A percentile compares a stretch with the other conserved stretches of the same genome.
Conservation (phyloP, 129 eudicot species). For the Chrysanthemum lavandulifolium region DNA sequence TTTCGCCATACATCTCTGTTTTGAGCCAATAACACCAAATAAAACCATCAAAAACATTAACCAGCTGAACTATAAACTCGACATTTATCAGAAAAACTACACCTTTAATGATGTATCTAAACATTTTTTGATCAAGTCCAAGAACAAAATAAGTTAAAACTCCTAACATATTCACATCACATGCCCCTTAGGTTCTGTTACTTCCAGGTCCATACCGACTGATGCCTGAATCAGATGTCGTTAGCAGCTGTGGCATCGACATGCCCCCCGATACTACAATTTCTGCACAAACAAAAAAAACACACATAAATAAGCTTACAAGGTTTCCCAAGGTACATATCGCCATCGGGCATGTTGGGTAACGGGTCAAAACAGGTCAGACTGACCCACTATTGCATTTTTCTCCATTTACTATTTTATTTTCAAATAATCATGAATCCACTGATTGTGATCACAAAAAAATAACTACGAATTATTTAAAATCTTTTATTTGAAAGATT, state of each 20-base stretch:
- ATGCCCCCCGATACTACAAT: conserved; percentile 94
- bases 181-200: conserved; percentile 37
- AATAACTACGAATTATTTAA: too few species aligned
- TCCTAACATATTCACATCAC: conserved; percentile 27
- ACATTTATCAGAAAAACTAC: conserved; percentile 17
- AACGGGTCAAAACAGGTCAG: too few species aligned
- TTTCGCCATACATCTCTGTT: too few species aligned
- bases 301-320: neutral
- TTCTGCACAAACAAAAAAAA: conserved; percentile 51
- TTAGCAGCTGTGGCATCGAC: conserved; percentile 88
- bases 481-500: too few species aligned
- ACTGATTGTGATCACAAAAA: too few species aligned
- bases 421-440: too few species aligned
- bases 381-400: too few species aligned
- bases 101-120: conserved; percentile 8
- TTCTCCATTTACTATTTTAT: too few species aligned
- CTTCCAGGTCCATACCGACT: conserved; percentile 56
- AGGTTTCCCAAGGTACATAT: too few species aligned
- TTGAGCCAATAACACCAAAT: too few species aligned
- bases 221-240: conserved; percentile 57
- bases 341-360: too few species aligned
- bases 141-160: conserved; percentile 13
- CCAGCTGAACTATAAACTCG: conserved; percentile 3
- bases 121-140: conserved; percentile 15
- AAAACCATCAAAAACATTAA: too few species aligned